These are phyloP conservation scores for Drechslera avenae DNA, from an alignment of 2,329 filamentous ascomycete species.

Conservation along the genomic window DNA sequence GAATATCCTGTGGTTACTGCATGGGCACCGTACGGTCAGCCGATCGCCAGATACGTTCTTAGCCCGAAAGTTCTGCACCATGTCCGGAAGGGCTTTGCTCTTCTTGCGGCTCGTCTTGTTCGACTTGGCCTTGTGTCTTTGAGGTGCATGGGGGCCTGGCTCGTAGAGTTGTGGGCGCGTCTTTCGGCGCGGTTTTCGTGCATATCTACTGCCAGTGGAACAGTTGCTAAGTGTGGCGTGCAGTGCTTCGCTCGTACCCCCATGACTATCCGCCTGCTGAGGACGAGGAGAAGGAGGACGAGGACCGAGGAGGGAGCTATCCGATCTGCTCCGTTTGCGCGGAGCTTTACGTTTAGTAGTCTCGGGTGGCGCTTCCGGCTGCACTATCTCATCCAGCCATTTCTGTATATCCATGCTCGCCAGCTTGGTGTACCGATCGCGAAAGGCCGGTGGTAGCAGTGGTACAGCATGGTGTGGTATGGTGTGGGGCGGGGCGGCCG, in stretches of 20 bases:
- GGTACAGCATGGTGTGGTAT: slow-evolving; percentile 33
- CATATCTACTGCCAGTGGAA: slow-evolving; percentile 42
- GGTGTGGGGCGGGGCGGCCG: slow-evolving; percentile 4
- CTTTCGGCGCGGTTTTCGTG: slow-evolving; percentile 53
- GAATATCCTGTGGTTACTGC: slow-evolving; percentile 5
- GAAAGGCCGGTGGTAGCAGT: slow-evolving; percentile 17
- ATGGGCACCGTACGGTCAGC: slow-evolving; percentile 51
- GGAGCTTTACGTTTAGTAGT: slow-evolving; percentile 26
- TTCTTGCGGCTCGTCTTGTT: slow-evolving; percentile 44
- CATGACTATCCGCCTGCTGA: slow-evolving; percentile 10
- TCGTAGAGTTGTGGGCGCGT: slow-evolving; percentile 54
- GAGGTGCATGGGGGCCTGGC: slow-evolving; percentile 27
- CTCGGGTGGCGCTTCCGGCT: slow-evolving; percentile 38
- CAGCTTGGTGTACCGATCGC: slow-evolving; percentile 12
- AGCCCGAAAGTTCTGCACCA: slow-evolving; percentile 53
- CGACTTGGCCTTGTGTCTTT: slow-evolving; percentile 31
- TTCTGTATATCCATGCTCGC: slow-evolving; percentile 51
- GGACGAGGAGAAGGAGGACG: slow-evolving; percentile 17
- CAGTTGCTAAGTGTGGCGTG: slow-evolving; percentile 17
- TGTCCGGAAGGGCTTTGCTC: slow-evolving; percentile 39
- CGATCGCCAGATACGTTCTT: slow-evolving; percentile 53
- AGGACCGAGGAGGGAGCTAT: slow-evolving; percentile 47
- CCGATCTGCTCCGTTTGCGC: slow-evolving; percentile 46
- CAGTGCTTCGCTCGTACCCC: slow-evolving; percentile 23
- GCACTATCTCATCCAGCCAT: slow-evolving; percentile 52